Percentiles rank a stretch among this genome's conserved stretches.
phyloP scores from a whole-genome alignment of 768 basidiomycete genomes.

The Agrocybe praecox region DNA sequence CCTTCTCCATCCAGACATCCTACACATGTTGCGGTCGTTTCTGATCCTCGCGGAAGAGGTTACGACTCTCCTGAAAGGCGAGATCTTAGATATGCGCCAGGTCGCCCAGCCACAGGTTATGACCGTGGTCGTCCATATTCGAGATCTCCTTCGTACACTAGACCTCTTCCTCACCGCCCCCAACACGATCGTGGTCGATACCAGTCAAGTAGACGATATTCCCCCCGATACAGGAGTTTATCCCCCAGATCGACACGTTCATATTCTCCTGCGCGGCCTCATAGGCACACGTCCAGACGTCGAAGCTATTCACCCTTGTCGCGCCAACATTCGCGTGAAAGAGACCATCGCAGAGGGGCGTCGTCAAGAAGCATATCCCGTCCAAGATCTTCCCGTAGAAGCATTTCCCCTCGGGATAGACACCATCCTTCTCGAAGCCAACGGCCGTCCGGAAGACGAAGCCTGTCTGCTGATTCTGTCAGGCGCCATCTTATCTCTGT shows the following conservation, averaged over 20 bases:
- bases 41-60: constrained; percentile 9
- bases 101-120: constrained; percentile 5
- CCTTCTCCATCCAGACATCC: constrained; percentile 16
- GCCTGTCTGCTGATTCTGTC: background rate
- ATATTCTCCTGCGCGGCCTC: background rate
- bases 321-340: background rate
- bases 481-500: background rate
- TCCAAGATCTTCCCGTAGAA: background rate
- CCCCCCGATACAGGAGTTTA: background rate
- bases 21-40: constrained; percentile 14
- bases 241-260: constrained; percentile 2
- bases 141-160: constrained; percentile 5
- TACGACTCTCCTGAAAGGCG: constrained; percentile 3
- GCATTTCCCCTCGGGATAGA: background rate
- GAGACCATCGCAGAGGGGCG: background rate
- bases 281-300: background rate
- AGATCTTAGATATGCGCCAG: constrained; percentile 9
- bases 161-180: constrained; percentile 4
- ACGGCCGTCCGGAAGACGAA: background rate
- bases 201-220: constrained; percentile 2
- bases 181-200: constrained; percentile 7
- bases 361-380: background rate
- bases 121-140: constrained; percentile 4
- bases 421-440: background rate
- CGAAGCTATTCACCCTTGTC: background rate